Evolutionary conservation across 345 rosid species (phyloP).

Genomic region (Pseudoturritis turrita): DNA sequence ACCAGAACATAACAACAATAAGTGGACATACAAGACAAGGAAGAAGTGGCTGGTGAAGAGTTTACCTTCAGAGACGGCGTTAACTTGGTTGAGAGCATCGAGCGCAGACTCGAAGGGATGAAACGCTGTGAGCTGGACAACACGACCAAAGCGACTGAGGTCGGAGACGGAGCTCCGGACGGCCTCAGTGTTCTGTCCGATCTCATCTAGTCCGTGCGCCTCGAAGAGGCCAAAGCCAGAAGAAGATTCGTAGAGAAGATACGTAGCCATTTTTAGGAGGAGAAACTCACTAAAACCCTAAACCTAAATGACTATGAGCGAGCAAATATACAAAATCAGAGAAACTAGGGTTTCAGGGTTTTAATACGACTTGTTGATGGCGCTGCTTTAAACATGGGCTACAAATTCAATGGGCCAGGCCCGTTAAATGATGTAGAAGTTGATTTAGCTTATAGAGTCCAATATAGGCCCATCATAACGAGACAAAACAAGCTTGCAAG

Average conservation of each 20-base stretch:
- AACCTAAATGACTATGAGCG: not conserved
- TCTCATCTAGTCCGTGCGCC: conserved; percentile 70
- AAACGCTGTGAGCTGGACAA: conserved; percentile 72
- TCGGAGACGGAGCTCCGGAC: conserved; percentile 71
- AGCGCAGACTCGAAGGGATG: conserved; percentile 69
- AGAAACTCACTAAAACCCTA: conserved; percentile 31
- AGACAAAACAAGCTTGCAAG: no score
- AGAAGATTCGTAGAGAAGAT: conserved; percentile 64
- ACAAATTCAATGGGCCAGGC: not conserved
- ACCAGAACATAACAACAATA: not conserved
- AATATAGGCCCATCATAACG: not conserved
- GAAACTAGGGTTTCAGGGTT: conserved; percentile 13
- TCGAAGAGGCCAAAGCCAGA: conserved; percentile 63
- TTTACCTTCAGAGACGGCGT: conserved; percentile 85
- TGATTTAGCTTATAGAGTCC: not conserved
- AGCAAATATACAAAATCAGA: not conserved
- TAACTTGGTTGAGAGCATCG: conserved; percentile 77
- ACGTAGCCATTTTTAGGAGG: conserved; percentile 42
- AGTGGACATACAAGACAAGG: not conserved
- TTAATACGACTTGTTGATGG: not conserved
- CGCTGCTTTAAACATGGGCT: not conserved
- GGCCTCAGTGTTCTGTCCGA: conserved; percentile 82
- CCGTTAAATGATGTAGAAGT: conserved; percentile 35
- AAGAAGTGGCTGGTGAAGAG: not conserved
- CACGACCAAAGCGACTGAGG: conserved; percentile 77